These are phyloP conservation scores for Penicillium egyptiacum DNA, from an alignment of 495 filamentous ascomycete genomes.

Conservation along the genomic window DNA sequence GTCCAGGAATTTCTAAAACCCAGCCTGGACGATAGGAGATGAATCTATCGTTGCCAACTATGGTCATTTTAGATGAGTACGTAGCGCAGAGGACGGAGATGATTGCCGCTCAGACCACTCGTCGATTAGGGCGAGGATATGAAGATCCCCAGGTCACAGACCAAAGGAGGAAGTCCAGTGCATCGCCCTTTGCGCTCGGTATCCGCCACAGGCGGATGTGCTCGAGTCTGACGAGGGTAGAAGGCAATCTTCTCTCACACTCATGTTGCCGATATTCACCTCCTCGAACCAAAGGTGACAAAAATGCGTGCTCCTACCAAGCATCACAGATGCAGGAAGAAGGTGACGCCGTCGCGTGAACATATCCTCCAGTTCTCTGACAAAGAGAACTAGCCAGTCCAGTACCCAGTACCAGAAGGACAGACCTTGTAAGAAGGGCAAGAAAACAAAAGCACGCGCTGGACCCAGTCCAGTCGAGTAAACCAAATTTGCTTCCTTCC, in stretches of 20 bases:
- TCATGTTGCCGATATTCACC: slow-evolving; percentile 10
- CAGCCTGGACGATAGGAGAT: slow-evolving; percentile 54
- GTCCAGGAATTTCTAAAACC: slow-evolving; percentile 36
- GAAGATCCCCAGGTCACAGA: slow-evolving; percentile 26
- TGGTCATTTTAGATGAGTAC: slow-evolving; percentile 8
- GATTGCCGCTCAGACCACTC: slow-evolving; percentile 1
- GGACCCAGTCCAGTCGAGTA: slow-evolving; percentile 25
- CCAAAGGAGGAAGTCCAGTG: slow-evolving; percentile 2
- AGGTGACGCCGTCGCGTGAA: slow-evolving; percentile 23
- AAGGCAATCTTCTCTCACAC: background rate
- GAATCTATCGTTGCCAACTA: slow-evolving; percentile 41
- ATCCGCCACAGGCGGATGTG: slow-evolving; percentile 25
- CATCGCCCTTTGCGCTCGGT: slow-evolving; percentile 17
- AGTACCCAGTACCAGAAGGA: slow-evolving; percentile 48
- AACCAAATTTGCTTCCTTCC: slow-evolving; percentile 6
- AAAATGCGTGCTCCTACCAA: slow-evolving; percentile 18
- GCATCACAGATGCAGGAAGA: slow-evolving; percentile 47
- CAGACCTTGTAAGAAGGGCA: slow-evolving; percentile 25
- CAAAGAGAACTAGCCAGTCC: slow-evolving; percentile 37
- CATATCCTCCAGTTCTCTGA: slow-evolving; percentile 32
- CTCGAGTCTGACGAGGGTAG: slow-evolving; percentile 13
- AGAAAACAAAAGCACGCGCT: slow-evolving; percentile 11
- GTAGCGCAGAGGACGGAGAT: background rate
- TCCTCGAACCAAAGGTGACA: slow-evolving; percentile 9
- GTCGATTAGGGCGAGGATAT: slow-evolving; percentile 16